A percentile compares a stretch with the other conserved stretches of the same genome.
Evolutionary conservation across 345 rosid species (phyloP).

Genomic region (Psidium friedrichsthalianum): DNA sequence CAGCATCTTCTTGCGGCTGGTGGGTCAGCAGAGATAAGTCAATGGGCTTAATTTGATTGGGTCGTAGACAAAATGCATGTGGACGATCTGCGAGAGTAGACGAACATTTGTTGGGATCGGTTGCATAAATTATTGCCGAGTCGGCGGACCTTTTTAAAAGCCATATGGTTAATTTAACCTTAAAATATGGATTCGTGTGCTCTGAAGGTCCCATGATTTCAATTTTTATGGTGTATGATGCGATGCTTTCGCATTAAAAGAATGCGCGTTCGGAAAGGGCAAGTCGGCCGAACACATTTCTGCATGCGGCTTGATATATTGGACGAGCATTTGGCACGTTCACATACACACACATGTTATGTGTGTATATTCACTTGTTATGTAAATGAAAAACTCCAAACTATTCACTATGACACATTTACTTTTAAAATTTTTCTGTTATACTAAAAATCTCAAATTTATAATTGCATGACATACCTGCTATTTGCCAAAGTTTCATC

Average conservation of each 20-base stretch:
- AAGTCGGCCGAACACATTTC: not conserved
- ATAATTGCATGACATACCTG: no score
- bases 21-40: not conserved
- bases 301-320: not conserved
- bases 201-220: not conserved
- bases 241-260: not conserved
- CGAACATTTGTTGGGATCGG: not conserved
- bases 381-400: no score
- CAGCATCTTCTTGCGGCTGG: not conserved
- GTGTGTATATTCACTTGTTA: not conserved
- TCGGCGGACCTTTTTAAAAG: not conserved
- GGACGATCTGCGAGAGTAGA: not conserved
- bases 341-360: not conserved
- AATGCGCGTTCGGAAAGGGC: not conserved
- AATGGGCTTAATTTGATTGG: not conserved
- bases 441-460: no score
- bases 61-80: not conserved
- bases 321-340: not conserved
- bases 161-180: not conserved
- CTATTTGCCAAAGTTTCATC: no score
- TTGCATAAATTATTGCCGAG: not conserved
- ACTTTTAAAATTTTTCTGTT: no score
- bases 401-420: no score
- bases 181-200: not conserved
- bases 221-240: not conserved